A percentile compares a stretch with the other conserved stretches of the same genome.
Conservation (phyloP, 768 basidiomycete genomes). For the Aureoboletus auriporus region DNA sequence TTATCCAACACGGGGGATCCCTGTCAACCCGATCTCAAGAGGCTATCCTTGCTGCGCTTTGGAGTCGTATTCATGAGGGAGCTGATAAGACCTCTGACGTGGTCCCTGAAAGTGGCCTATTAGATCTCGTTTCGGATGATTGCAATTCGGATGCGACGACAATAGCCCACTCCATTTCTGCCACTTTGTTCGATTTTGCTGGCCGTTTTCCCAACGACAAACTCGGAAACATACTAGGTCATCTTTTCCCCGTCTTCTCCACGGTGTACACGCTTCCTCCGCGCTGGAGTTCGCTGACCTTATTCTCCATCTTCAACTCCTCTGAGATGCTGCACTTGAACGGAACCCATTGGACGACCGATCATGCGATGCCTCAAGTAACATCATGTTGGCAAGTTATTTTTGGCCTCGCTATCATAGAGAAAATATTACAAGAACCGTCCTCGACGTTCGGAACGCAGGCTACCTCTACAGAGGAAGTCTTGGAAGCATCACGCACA, state of each 20-base stretch:
- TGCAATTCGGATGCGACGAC: constrained; percentile 11
- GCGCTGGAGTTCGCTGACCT: constrained; percentile 42
- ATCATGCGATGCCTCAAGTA: constrained; percentile 4
- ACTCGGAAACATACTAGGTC: not conserved
- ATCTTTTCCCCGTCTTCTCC: constrained; percentile 25
- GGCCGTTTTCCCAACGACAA: not conserved
- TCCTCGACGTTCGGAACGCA: constrained; percentile 1
- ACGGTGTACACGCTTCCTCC: constrained; percentile 24
- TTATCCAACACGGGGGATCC: constrained; percentile 25
- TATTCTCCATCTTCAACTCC: constrained; percentile 34
- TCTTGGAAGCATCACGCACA: constrained; percentile 27
- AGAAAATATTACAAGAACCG: constrained; percentile 22
- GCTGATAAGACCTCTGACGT: not conserved
- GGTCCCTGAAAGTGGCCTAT: not conserved
- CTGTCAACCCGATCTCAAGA: constrained; percentile 29
- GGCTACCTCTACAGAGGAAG: not conserved
- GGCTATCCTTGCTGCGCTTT: constrained; percentile 34
- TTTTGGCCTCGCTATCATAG: constrained; percentile 37
- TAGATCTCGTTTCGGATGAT: too few species aligned
- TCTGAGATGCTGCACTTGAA: not conserved
- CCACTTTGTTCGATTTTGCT: constrained; percentile 5
- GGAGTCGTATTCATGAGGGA: constrained; percentile 27
- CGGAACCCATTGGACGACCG: not conserved
- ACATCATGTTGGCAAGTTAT: constrained; percentile 37
- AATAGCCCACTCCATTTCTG: constrained; percentile 14